Conservation (phyloP, 495 filamentous ascomycete genomes). For the Hypoxylon subgilvum region DNA sequence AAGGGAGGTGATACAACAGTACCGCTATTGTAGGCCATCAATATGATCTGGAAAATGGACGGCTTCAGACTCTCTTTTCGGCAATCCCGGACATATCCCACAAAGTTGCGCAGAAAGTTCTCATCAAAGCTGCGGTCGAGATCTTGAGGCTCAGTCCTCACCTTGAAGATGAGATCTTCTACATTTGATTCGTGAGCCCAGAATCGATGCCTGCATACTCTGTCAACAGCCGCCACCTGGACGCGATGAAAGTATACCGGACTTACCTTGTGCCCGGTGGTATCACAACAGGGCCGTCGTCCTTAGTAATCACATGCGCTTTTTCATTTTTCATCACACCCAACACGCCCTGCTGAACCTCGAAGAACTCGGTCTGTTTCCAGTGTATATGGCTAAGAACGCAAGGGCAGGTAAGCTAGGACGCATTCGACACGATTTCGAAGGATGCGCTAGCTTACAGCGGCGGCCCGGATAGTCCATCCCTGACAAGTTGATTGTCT, state of each 20-base stretch:
- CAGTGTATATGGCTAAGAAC: constrained; percentile 31
- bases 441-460: too few relatives aligned
- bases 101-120: constrained; percentile 14
- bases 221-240: too few relatives aligned
- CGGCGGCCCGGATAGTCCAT: constrained; percentile 7
- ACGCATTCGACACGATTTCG: not conserved
- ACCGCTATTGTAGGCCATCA: not conserved
- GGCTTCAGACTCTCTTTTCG: not conserved
- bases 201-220: constrained; percentile 1
- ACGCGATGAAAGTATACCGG: not conserved
- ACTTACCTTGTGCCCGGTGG: constrained; percentile 17
- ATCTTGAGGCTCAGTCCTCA: constrained; percentile 8
- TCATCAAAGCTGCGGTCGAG: constrained; percentile 12
- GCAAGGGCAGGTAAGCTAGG: not conserved
- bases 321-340: constrained; percentile 6
- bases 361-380: constrained; percentile 8
- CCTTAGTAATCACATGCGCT: constrained; percentile 5
- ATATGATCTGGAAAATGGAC: constrained; percentile 7
- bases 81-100: constrained; percentile 14
- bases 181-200: constrained; percentile 7
- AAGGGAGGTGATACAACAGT: constrained; percentile 3
- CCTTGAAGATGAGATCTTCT: constrained; percentile 18
- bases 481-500: not conserved
- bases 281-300: constrained; percentile 10
- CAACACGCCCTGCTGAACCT: constrained; percentile 41